Conservation (phyloP, 2,329 filamentous ascomycete genomes). For the Scedosporium boydii region DNA sequence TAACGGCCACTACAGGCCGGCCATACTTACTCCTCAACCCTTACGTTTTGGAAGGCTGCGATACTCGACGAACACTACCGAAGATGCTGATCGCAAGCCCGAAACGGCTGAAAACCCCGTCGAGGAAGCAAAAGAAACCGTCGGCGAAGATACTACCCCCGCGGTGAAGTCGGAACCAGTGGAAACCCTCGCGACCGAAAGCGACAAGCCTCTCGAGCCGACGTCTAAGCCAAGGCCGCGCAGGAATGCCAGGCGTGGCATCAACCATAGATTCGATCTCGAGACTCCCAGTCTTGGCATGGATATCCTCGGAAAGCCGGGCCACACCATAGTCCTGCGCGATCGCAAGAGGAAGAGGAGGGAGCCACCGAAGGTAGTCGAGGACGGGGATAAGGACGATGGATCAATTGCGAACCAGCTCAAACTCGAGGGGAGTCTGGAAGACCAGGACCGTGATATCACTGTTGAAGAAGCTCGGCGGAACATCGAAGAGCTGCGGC, state of each 20-base stretch:
- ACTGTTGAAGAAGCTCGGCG: constrained; percentile 25
- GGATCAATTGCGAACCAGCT: constrained; percentile 10
- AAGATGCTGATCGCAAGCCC: background rate
- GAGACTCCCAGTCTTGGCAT: constrained; percentile 16
- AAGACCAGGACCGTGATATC: constrained; percentile 16
- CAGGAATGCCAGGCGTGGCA: background rate
- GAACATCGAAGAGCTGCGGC: constrained; percentile 40
- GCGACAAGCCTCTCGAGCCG: background rate
- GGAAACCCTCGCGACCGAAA: background rate
- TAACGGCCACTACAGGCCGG: constrained; percentile 4
- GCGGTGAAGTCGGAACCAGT: background rate
- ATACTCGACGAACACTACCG: background rate
- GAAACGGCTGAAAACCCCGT: background rate
- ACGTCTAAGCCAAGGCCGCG: background rate
- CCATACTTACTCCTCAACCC: background rate
- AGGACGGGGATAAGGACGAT: constrained; percentile 1
- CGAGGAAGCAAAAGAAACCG: background rate
- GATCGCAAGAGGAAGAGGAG: constrained; percentile 15
- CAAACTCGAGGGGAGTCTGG: constrained; percentile 22
- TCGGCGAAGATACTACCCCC: background rate
- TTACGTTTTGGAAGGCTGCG: background rate
- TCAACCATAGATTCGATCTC: background rate
- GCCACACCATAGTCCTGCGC: constrained; percentile 37
- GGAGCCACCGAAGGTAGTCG: background rate
- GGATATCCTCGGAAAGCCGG: constrained; percentile 24